Evolutionary conservation across 768 basidiomycete genomes (phyloP), one percentile per base, ranked within the genome.

Genomic region (Scleroderma citrinum): DNA sequence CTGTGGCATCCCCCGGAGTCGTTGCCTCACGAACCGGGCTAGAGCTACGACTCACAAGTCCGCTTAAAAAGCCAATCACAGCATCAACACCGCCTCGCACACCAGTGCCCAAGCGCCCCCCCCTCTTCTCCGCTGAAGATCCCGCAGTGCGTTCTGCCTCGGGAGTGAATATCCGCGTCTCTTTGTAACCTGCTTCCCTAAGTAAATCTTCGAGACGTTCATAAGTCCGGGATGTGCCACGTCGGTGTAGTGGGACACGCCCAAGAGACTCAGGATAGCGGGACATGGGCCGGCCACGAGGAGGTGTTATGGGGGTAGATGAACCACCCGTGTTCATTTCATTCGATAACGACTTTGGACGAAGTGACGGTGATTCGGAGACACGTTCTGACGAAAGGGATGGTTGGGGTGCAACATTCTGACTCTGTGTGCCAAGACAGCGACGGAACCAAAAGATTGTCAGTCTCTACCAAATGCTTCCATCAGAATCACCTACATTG

Each of bases 131-230:
- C 8, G 45, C 13, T 12, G 65, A 61, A 11, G 59, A 60, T 19
- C 59, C 58, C 21, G 63, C 69, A 16, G 61, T 59, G 34, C 77
- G 75, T 51, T 91, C 87, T 4, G 76, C 71, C 65, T 92, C 89
- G 7, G 92, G 92, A 0, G 92, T 93, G 58, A 89, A 87, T 11
- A 96, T 76, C 37, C 92, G 78, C 3, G 91, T 93, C 61, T 95
- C 92, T 64, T 91, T 92, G 73, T 93, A 94, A 2, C 92, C 92
- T 1, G 90, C 90, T 63, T 92, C 87, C 44, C 80, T 74, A 23
- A 96, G 74, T 16, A 96, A 73, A 67, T 93, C 89, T 55, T 92
- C 92, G 17, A 95, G 75, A 5, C 81, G 76, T 56, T 93, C 91
- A 55, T 91, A 92, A 4, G 81, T 87, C 53, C 78, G 80, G 2